These are phyloP conservation scores for Passalora sequoiae DNA, from an alignment of 2,329 filamentous ascomycete genomes.

Conservation along the genomic window DNA sequence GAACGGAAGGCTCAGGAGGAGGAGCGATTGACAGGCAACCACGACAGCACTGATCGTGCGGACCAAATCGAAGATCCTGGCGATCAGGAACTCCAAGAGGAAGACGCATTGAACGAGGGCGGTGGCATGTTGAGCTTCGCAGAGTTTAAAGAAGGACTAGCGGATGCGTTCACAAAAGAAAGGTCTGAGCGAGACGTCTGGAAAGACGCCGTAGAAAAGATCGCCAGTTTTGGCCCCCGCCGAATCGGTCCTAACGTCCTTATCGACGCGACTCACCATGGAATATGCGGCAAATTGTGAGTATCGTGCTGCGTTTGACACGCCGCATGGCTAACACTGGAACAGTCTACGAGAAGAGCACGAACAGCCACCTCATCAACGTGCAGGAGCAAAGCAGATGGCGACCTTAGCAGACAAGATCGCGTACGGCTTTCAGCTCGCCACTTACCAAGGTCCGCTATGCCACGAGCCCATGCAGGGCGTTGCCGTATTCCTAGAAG, in stretches of 20 bases:
- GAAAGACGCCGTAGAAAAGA: constrained; percentile 70
- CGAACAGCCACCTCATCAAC: constrained; percentile 14
- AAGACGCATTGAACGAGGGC: constrained; percentile 47
- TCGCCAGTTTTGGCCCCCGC: constrained; percentile 84
- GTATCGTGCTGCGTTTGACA: constrained; percentile 25
- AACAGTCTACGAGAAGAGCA: constrained; percentile 29
- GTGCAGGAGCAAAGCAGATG: constrained; percentile 18
- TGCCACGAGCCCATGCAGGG: constrained; percentile 93
- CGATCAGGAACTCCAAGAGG: constrained; percentile 43
- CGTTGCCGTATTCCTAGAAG: constrained; percentile 83
- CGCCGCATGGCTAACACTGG: constrained; percentile 21
- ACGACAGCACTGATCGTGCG: constrained; percentile 19
- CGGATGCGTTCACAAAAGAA: constrained; percentile 61
- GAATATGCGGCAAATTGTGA: constrained; percentile 69
- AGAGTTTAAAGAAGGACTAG: constrained; percentile 72
- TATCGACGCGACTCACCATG: constrained; percentile 71
- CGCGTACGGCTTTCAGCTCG: constrained; percentile 87
- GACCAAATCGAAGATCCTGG: constrained; percentile 33
- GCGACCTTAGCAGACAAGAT: constrained; percentile 75
- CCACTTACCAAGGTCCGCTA: constrained; percentile 79
- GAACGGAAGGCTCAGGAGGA: constrained; percentile 56
- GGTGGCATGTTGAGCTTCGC: constrained; percentile 61
- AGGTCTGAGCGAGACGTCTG: constrained; percentile 72
- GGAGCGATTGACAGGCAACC: constrained; percentile 35
- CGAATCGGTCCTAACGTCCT: constrained; percentile 83